Percentiles rank a stretch among this genome's conserved stretches.
These are phyloP conservation scores for Hyaloscypha variabilis DNA, from an alignment of 495 filamentous ascomycete genomes.

Conservation along the genomic window DNA sequence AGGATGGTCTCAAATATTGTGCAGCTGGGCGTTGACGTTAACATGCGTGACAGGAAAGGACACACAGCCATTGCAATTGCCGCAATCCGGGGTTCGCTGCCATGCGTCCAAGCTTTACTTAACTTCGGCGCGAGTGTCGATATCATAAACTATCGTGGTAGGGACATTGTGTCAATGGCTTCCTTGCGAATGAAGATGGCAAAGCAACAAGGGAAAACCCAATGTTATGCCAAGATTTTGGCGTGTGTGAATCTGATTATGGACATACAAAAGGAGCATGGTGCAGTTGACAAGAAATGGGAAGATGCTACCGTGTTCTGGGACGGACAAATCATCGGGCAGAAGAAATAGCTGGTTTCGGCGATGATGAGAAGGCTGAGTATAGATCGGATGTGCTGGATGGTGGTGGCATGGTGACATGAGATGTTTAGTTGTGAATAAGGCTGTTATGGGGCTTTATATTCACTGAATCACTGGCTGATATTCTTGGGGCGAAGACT, in stretches of 20 bases:
- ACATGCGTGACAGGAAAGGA: conserved; percentile 16
- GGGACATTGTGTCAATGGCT: background rate
- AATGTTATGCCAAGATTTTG: conserved; percentile 17
- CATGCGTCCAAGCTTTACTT: conserved; percentile 14
- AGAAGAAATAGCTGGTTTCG: too few species aligned
- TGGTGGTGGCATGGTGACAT: too few species aligned
- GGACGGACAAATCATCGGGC: too few species aligned
- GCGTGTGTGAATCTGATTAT: conserved; percentile 10
- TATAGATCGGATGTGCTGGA: too few species aligned
- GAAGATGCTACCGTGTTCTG: too few species aligned
- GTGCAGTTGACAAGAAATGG: too few species aligned
- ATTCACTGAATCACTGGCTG: too few species aligned
- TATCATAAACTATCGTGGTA: background rate
- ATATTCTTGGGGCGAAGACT: too few species aligned
- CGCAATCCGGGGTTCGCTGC: conserved; percentile 15
- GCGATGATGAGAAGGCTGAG: too few species aligned
- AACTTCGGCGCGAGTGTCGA: conserved; percentile 7
- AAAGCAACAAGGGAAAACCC: conserved; percentile 12
- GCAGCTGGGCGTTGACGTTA: conserved; percentile 13
- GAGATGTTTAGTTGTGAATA: too few species aligned
- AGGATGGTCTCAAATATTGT: conserved; percentile 14
- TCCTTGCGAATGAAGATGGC: conserved; percentile 12
- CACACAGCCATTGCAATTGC: conserved; percentile 13
- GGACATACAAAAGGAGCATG: too few species aligned
- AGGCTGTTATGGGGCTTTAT: too few species aligned